Evolutionary conservation across 176 grass and related monocot species (phyloP), one percentile per base, ranked within the genome.

Genomic region (Oropetium thomaeum): DNA sequence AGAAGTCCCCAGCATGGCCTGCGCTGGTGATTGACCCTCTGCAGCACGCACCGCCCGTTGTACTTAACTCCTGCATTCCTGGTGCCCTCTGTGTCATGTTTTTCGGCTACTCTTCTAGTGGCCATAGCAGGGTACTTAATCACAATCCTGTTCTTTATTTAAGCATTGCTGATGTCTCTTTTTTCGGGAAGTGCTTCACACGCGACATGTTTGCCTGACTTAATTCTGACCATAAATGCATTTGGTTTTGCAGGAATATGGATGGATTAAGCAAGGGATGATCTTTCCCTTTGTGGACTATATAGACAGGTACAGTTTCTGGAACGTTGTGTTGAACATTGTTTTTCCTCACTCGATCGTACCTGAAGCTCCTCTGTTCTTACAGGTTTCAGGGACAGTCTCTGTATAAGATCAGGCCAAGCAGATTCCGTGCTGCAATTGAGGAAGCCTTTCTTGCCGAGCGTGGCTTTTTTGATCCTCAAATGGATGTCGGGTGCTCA

Each of bases 401-500:
- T 64, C 62, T 88, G 32, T 84, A 89, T 69, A 95, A 90, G 82
- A 70, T 73, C 58, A 95, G 77, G 57, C 53, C 87, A 14, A 87
- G 79, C 64, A 95, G 77, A 74, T 99, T 95, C 69, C 26, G 69
- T 59, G 76, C 79, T 66, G 89, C 96, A 60, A 92, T 99, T 16
- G 96, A 99, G 66, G 96, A 99, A 63, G 96, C 89, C 66, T 99
- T 99, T 39, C 81, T 95, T 67, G 89, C 91, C 23, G 86, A 95
- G 62, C 75, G 71, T 32, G 96, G 89, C 0, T 88, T 92, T 70
- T 88, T 89, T n/a, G 78, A 87, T 57, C 59, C 87, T 20, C 75
- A 87, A 58, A 58, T 22, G 32, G 73, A 85, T 72, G 74, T 41
- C 20, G 67, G 17, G 10, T 77, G 76, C 69, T 71, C 81, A 62